Percentiles rank a stretch among this genome's conserved stretches.
phyloP scores from a whole-genome alignment of 78 protist species.

The Chrysochromulina tobinii region DNA sequence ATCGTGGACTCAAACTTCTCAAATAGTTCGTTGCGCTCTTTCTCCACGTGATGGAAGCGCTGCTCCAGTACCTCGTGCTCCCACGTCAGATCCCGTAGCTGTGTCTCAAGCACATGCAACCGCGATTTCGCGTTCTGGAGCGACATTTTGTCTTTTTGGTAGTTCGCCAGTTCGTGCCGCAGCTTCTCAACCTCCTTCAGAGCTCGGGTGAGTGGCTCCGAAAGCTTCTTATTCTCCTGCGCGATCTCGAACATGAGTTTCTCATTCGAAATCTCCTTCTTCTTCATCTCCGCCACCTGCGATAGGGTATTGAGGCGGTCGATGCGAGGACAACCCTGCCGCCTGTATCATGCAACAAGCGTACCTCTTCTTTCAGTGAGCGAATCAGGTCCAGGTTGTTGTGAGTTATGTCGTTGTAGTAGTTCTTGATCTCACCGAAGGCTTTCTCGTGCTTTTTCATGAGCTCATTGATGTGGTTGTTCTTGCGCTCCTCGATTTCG shows the following conservation, averaged over 20 bases:
- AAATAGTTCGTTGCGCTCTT: conserved; percentile 71
- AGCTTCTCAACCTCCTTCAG: conserved; percentile 55
- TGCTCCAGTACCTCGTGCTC: conserved; percentile 73
- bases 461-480: conserved; percentile 71
- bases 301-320: not conserved
- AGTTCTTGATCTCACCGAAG: conserved; percentile 70
- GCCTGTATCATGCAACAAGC: not conserved
- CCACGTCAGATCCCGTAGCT: conserved; percentile 63
- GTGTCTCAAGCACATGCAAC: conserved; percentile 50
- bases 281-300: conserved; percentile 50
- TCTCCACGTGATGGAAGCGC: conserved; percentile 33
- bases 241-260: conserved; percentile 76
- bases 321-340: not conserved
- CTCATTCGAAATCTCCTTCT: conserved; percentile 62
- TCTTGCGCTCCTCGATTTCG: conserved; percentile 81
- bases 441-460: conserved; percentile 72
- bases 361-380: conserved; percentile 70
- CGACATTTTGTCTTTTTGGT: conserved; percentile 66
- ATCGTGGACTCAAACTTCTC: conserved; percentile 58
- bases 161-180: conserved; percentile 56
- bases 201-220: conserved; percentile 74
- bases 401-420: conserved; percentile 81
- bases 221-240: conserved; percentile 67
- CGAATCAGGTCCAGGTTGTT: conserved; percentile 78
- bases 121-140: conserved; percentile 54